Conservation (phyloP, 2,329 filamentous ascomycete species). For the Alternaria postmessia region DNA sequence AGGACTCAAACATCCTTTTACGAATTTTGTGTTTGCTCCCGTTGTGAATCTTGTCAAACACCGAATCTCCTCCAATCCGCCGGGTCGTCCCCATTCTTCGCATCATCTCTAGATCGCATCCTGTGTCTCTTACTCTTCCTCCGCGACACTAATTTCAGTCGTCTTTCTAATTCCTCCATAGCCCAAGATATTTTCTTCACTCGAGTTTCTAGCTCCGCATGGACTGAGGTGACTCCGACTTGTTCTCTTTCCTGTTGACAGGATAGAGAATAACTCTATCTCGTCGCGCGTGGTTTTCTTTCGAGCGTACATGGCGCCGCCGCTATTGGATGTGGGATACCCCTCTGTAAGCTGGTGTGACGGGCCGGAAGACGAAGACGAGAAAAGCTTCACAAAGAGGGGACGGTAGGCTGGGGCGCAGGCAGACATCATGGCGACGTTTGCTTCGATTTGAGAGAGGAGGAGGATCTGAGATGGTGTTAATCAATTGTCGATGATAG, state of each 20-base stretch:
- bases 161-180: neutral
- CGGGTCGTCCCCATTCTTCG: accelerated
- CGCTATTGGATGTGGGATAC: neutral
- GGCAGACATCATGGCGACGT: no score
- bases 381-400: no score
- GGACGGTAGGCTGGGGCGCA: no score
- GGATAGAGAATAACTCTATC: neutral
- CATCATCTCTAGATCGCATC: accelerated
- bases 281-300: neutral
- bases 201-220: neutral
- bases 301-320: neutral
- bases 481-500: no score
- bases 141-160: neutral
- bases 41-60: no score
- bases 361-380: no score
- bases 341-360: no score
- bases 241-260: neutral
- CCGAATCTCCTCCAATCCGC: no score
- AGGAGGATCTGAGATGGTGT: no score
- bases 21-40: no score
- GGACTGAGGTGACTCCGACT: neutral
- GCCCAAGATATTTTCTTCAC: neutral
- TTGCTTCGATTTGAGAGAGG: no score
- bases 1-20: no score
- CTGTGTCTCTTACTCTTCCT: neutral